Conservation (phyloP, 1,284 basidiomycete genomes). For the Somion occarium region DNA sequence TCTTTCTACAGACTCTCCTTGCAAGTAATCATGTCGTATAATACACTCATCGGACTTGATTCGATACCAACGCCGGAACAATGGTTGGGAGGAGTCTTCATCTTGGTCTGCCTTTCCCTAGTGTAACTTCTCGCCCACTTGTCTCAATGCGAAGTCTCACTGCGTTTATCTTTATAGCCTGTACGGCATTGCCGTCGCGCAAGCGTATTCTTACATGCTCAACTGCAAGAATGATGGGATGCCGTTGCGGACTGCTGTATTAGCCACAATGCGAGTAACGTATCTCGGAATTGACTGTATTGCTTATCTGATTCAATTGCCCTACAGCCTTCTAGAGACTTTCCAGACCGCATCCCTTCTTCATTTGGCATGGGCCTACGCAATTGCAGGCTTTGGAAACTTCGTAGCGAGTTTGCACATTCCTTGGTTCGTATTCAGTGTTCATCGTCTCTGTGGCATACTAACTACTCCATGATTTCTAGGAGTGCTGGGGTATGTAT, state of each 20-base stretch:
- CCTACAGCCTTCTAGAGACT: constrained; percentile 1
- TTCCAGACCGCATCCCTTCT: constrained; percentile 1
- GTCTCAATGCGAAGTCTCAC: neutral
- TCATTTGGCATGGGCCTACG: neutral
- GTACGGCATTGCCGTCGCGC: constrained; percentile 1
- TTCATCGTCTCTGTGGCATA: neutral
- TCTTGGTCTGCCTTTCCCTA: too few species aligned
- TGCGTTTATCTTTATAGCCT: neutral
- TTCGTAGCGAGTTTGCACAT: neutral
- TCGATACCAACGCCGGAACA: too few species aligned
- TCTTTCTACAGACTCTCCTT: too few species aligned
- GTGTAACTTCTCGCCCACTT: too few species aligned
- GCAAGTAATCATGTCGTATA: too few species aligned
- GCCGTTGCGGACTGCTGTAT: neutral
- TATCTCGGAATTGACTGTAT: neutral
- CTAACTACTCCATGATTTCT: neutral
- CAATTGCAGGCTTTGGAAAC: neutral
- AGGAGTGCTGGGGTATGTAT: constrained; percentile 3
- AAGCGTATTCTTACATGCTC: neutral
- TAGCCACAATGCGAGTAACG: neutral
- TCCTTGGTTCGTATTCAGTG: neutral
- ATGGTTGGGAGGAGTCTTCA: too few species aligned
- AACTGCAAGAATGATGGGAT: neutral
- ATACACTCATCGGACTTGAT: too few species aligned
- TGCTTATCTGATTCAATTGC: neutral